These are phyloP conservation scores for Oxytropis ochrocephala DNA, from an alignment of 306 rosid genomes.

Conservation along the genomic window DNA sequence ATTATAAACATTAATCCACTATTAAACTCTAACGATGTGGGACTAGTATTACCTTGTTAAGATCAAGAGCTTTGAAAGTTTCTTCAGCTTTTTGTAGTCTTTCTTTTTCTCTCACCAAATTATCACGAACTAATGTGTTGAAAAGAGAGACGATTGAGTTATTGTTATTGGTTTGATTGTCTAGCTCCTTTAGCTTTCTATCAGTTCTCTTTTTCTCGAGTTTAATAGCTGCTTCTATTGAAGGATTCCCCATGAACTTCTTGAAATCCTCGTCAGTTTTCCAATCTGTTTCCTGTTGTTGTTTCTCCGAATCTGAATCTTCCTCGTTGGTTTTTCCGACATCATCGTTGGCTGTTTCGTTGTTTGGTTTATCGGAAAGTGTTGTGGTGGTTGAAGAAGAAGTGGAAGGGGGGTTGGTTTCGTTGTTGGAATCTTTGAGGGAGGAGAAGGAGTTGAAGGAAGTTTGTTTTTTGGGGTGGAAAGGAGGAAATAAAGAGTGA, in stretches of 20 bases:
- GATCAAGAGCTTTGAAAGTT: conserved; percentile 73
- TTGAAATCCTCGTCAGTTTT: conserved; percentile 76
- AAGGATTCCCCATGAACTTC: conserved; percentile 81
- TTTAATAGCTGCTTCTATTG: conserved; percentile 85
- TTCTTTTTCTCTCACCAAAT: conserved; percentile 52
- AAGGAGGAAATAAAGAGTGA: conserved; percentile 19
- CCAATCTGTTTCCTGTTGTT: conserved; percentile 73
- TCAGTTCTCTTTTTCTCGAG: conserved; percentile 88
- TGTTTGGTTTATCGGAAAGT: conserved; percentile 20
- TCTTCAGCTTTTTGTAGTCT: conserved; percentile 64
- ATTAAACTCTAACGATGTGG: no score
- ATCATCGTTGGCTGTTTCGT: neutral
- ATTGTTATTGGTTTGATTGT: conserved; percentile 33
- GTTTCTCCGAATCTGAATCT: conserved; percentile 14
- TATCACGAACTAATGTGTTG: conserved; percentile 34
- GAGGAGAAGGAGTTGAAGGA: neutral
- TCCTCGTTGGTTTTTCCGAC: neutral
- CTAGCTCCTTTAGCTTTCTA: conserved; percentile 76
- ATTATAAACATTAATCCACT: no score
- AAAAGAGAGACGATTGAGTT: conserved; percentile 51
- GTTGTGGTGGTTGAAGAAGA: conserved; percentile 11
- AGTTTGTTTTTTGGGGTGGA: conserved; percentile 4
- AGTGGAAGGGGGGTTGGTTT: conserved; percentile 5
- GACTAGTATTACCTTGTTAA: conserved; percentile 53
- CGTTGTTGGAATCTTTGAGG: neutral